Percentiles rank a stretch among this genome's conserved stretches.
Conservation (phyloP, 2,329 filamentous ascomycete species). For the Hypomyces rosellus region DNA sequence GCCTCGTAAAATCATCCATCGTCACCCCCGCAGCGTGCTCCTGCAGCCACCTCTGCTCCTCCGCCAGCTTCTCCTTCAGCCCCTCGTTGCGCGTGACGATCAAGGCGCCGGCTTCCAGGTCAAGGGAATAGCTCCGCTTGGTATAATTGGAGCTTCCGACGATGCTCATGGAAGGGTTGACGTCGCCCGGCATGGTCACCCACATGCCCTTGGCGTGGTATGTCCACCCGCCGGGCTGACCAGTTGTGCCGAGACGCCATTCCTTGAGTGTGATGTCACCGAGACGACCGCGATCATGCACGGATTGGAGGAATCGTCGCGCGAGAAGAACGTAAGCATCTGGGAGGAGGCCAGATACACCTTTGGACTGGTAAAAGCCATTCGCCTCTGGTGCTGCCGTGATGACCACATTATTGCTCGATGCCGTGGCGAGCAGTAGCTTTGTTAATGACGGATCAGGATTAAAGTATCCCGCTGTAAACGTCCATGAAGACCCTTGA, state of each 20-base stretch:
- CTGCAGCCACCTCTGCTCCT: conserved; percentile 76
- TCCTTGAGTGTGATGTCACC: conserved; percentile 69
- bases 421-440: conserved; percentile 69
- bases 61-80: conserved; percentile 65
- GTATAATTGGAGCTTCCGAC: conserved; percentile 96
- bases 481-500: conserved; percentile 75
- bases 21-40: conserved; percentile 64
- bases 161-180: conserved; percentile 68
- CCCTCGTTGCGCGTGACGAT: conserved; percentile 73
- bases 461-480: conserved; percentile 98
- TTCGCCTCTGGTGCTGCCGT: conserved; percentile 92
- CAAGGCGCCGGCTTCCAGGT: conserved; percentile 82
- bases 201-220: conserved; percentile 97
- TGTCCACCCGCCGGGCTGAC: conserved; percentile 81
- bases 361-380: conserved; percentile 84
- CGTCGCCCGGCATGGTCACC: conserved; percentile 65
- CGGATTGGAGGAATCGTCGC: conserved; percentile 65
- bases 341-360: conserved; percentile 83
- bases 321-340: conserved; percentile 88
- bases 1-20: conserved; percentile 70
- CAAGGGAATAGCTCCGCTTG: conserved; percentile 83
- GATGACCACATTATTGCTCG: conserved; percentile 69
- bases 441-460: conserved; percentile 78
- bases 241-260: conserved; percentile 78
- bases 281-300: conserved; percentile 39